phyloP scores from a whole-genome alignment of 768 basidiomycete species.

The Plicaturopsis crispa region DNA sequence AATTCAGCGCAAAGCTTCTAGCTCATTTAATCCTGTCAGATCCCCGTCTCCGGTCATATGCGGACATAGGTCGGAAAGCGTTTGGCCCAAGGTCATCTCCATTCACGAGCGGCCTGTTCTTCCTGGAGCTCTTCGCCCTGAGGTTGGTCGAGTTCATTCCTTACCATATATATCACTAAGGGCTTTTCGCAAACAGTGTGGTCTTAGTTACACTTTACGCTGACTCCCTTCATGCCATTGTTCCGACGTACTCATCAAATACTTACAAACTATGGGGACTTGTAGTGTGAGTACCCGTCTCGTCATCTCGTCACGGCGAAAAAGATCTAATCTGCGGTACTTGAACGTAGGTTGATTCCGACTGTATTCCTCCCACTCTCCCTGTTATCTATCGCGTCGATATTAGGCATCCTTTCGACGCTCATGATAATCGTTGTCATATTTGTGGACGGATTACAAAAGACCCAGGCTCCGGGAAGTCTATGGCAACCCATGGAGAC shows the following conservation, averaged over 20 bases:
- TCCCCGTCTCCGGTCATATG: conserved; percentile 67
- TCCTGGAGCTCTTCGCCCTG: conserved; percentile 80
- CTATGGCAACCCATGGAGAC: conserved; percentile 73
- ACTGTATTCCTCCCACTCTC: conserved; percentile 82
- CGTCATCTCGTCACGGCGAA: not conserved
- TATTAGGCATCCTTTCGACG: conserved; percentile 78
- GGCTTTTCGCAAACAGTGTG: conserved; percentile 39
- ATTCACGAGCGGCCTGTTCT: conserved; percentile 68
- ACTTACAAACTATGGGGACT: conserved; percentile 73
- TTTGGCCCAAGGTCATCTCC: conserved; percentile 70
- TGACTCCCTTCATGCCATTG: conserved; percentile 72
- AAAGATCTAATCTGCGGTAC: conserved; percentile 2
- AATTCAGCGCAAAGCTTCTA: conserved; percentile 74
- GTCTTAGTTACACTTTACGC: conserved; percentile 86
- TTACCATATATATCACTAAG: not conserved
- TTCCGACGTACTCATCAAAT: conserved; percentile 58
- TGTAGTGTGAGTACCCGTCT: conserved; percentile 43
- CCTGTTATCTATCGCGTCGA: conserved; percentile 81
- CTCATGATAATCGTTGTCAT: conserved; percentile 70
- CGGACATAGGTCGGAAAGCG: conserved; percentile 85
- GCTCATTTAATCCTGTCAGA: conserved; percentile 70
- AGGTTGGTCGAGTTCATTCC: conserved; percentile 34
- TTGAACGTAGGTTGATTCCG: conserved; percentile 57
- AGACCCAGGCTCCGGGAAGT: conserved; percentile 69
- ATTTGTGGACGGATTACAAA: conserved; percentile 75